Conservation (phyloP, 2,329 filamentous ascomycete species). For the Apiospora hydei region DNA sequence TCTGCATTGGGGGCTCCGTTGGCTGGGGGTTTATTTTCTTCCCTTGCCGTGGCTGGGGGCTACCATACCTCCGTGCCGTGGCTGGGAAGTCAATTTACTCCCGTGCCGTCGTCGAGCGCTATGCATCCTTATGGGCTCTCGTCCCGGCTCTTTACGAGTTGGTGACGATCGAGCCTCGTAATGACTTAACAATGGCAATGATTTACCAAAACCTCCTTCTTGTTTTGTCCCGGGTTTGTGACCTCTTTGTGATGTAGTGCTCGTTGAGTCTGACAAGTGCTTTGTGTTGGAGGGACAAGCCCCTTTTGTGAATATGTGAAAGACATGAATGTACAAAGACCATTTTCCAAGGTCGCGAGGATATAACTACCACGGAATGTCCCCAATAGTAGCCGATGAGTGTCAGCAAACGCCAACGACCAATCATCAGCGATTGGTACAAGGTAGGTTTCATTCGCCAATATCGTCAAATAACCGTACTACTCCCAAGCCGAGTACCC, state of each 20-base stretch:
- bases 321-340: not conserved
- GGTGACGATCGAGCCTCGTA: not conserved
- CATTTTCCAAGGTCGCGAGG: not conserved
- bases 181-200: not conserved
- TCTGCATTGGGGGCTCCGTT: not conserved
- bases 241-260: not conserved
- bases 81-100: too few species aligned
- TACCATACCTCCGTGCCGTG: too few species aligned
- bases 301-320: not conserved
- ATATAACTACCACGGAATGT: not conserved
- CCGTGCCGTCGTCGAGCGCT: not conserved
- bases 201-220: not conserved
- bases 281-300: not conserved
- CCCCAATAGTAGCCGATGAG: too few species aligned
- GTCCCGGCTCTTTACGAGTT: too few species aligned
- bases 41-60: not conserved
- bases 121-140: not conserved
- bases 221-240: not conserved
- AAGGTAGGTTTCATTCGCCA: not conserved
- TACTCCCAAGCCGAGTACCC: not conserved
- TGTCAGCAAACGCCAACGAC: not conserved
- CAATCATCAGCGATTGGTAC: not conserved
- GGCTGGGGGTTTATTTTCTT: not conserved
- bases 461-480: not conserved
- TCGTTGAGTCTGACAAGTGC: not conserved